Evolutionary conservation across 192 early-diverging fungal species (phyloP).

Genomic region (Phlyctochytrium arcticum): DNA sequence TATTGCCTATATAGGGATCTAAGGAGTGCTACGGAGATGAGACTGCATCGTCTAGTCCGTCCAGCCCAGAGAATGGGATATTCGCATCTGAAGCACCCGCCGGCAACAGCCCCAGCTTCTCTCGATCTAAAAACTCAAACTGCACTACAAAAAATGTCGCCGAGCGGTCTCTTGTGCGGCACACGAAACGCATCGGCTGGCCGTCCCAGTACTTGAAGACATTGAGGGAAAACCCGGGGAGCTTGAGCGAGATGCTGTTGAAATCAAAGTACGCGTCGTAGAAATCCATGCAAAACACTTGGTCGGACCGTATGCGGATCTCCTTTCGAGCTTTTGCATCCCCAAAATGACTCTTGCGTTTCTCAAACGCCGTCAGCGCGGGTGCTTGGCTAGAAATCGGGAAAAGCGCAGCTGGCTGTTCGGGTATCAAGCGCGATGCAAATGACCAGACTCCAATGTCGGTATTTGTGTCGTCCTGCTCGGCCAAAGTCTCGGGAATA

Average conservation of each 20-base stretch:
- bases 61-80: background rate
- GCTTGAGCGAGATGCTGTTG: conserved; percentile 21
- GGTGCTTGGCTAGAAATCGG: background rate
- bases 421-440: conserved; percentile 23
- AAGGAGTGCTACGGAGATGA: background rate
- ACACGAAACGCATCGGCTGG: conserved; percentile 36
- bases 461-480: too few relatives aligned
- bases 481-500: too few relatives aligned
- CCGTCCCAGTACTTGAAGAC: conserved; percentile 38
- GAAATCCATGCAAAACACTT: conserved; percentile 38
- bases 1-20: too few relatives aligned
- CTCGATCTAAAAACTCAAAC: conserved; percentile 29
- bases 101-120: background rate
- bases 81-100: background rate
- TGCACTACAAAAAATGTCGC: conserved; percentile 27
- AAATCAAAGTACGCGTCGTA: conserved; percentile 46
- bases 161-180: conserved; percentile 16
- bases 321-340: conserved; percentile 3
- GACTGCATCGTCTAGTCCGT: background rate
- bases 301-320: conserved; percentile 16
- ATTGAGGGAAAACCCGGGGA: conserved; percentile 40
- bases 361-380: conserved; percentile 30
- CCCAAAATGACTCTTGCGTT: conserved; percentile 34
- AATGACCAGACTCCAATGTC: conserved; percentile 32
- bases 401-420: conserved; percentile 27